These are phyloP conservation scores for Rhodosporidiobolus odoratus DNA, from an alignment of 768 basidiomycete genomes.

Conservation along the genomic window DNA sequence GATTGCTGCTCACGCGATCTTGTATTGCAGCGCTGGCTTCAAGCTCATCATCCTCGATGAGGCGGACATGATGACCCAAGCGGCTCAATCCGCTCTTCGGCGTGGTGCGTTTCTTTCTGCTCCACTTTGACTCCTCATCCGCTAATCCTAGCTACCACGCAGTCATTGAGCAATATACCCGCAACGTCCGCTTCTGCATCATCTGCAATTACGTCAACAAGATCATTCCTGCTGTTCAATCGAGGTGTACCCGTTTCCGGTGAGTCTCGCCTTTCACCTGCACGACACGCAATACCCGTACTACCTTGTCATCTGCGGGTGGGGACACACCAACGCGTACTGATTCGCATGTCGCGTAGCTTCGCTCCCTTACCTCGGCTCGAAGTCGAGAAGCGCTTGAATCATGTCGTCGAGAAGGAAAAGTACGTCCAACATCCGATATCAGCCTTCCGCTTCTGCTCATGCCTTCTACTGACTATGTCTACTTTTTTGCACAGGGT, in stretches of 20 bases:
- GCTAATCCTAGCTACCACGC: background rate
- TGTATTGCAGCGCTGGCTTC: slow-evolving; percentile 66
- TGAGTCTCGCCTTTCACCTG: background rate
- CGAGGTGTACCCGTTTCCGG: slow-evolving; percentile 93
- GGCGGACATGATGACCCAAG: slow-evolving; percentile 99
- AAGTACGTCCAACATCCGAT: slow-evolving; percentile 54
- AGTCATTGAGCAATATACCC: slow-evolving; percentile 97
- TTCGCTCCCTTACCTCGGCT: slow-evolving; percentile 83
- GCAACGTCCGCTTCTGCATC: slow-evolving; percentile 98
- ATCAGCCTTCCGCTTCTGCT: background rate
- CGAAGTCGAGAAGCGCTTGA: slow-evolving; percentile 78
- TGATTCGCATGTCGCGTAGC: slow-evolving; percentile 3
- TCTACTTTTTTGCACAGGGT: slow-evolving; percentile 54
- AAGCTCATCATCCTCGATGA: slow-evolving; percentile 98
- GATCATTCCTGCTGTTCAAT: slow-evolving; percentile 95
- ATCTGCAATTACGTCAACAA: slow-evolving; percentile 99
- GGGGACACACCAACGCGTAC: background rate
- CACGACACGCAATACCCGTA: background rate
- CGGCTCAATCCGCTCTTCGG: slow-evolving; percentile 91
- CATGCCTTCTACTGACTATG: slow-evolving; percentile 6
- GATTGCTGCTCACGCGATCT: background rate
- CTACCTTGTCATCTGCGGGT: background rate
- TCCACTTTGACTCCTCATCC: background rate
- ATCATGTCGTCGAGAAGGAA: slow-evolving; percentile 74
- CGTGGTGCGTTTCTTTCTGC: slow-evolving; percentile 52